Base-by-base conservation (phyloP, 2,329 filamentous ascomycete genomes). In the Alternaria solani region DNA sequence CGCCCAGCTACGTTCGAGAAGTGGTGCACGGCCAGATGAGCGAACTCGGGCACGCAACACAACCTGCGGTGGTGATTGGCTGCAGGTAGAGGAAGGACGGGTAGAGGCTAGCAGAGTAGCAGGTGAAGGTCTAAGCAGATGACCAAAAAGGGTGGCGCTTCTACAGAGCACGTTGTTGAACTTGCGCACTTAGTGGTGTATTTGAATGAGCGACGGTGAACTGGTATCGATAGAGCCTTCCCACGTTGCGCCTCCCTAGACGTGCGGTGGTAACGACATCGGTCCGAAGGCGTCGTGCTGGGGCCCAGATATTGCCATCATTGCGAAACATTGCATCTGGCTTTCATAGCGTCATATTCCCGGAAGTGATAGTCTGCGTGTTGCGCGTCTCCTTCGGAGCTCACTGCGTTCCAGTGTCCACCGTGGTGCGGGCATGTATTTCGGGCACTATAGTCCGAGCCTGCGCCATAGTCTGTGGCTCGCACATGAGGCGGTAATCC, bases 1-100 rank as follows among this genome's bases (percentile, higher is more conserved):
- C n/a, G 44, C 26, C 51, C 51, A 48, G 26, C 14, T 39, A 41
- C 25, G 23, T 41, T 59, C 36, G 30, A 51, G 46, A 52, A 44
- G 16, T 43, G 51, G 30, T 23, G 56, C 42, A 46, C 58, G 34
- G 54, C 38, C 23, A 43, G 42, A 44, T 34, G 54, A 57, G 56
- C 51, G 51, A 62, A 28, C 23, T 47, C 51, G 23, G 36, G 59
- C 59, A 62, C 59, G 59, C 59, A 62, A 55, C 49, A 18, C 47
- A 25, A 34, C 23, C 42, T 43, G 56, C 8, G 39, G 20, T 18
- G 41, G 7, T 62, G 59, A 62, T 62, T 62, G 59, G 59, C 20
- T 46, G 38, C 43, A 23, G 32, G 14, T 16, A n/a, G 25, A 25
- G 23, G 46, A 7, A 23, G 28, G 23, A 46, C 30, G 28, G 23